A percentile compares a stretch with the other conserved stretches of the same genome.
Evolutionary conservation across 805 yeast species (phyloP).

Genomic region (Candida morakotiae): DNA sequence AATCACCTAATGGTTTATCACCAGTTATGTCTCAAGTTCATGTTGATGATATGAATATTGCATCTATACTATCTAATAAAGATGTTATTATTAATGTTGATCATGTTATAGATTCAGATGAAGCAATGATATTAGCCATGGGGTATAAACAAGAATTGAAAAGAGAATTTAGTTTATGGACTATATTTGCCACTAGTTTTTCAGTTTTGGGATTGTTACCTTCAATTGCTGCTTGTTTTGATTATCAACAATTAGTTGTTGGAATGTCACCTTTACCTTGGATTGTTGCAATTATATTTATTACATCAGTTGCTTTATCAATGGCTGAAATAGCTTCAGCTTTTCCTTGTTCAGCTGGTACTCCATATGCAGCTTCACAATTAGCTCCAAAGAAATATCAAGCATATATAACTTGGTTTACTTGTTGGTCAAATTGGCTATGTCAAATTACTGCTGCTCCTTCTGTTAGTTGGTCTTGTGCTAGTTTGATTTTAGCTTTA

Average conservation of each 20-base stretch:
- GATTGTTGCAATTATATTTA: slow-evolving; percentile 54
- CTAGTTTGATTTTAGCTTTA: slow-evolving; percentile 52
- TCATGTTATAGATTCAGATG: slow-evolving; percentile 46
- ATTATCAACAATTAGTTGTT: slow-evolving; percentile 55
- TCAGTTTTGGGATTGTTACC: slow-evolving; percentile 63
- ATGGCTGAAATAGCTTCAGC: slow-evolving; percentile 65
- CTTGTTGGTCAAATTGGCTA: slow-evolving; percentile 63
- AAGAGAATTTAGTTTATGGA: slow-evolving; percentile 53
- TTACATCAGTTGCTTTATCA: slow-evolving; percentile 54
- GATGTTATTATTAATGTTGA: slow-evolving; percentile 41
- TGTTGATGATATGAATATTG: slow-evolving; percentile 35
- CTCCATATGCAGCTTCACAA: slow-evolving; percentile 65
- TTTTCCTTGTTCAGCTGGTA: slow-evolving; percentile 65
- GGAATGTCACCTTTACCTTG: slow-evolving; percentile 62
- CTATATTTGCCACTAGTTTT: slow-evolving; percentile 60
- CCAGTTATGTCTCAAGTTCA: slow-evolving; percentile 21
- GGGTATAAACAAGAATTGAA: slow-evolving; percentile 64
- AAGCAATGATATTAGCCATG: slow-evolving; percentile 51
- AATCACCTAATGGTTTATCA: slow-evolving; percentile 4
- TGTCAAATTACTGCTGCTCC: slow-evolving; percentile 63
- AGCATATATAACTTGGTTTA: slow-evolving; percentile 56
- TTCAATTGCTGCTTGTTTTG: slow-evolving; percentile 60
- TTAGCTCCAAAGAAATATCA: slow-evolving; percentile 53
- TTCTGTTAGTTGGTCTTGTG: slow-evolving; percentile 54
- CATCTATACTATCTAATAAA: slow-evolving; percentile 36